A percentile compares a stretch with the other conserved stretches of the same genome.
Evolutionary conservation across 257 asterid species (phyloP).

Genomic region (Solanum gracilifrons): DNA sequence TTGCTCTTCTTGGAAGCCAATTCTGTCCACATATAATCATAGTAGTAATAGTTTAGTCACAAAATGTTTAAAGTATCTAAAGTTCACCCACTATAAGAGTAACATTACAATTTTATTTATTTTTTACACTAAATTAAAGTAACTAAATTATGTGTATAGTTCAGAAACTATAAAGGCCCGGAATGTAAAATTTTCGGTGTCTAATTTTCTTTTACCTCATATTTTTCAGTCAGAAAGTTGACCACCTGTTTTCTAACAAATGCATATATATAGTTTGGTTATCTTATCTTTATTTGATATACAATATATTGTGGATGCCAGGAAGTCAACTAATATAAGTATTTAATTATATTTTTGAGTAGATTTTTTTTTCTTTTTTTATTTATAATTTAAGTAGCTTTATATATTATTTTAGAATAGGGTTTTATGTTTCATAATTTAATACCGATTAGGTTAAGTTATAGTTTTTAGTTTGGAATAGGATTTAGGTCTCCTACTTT

Average conservation of each 20-base stretch:
- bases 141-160: neutral
- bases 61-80: neutral
- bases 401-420: neutral
- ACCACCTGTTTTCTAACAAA: neutral
- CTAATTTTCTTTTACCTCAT: neutral
- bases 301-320: neutral
- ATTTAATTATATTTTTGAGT: too few relatives aligned
- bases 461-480: neutral
- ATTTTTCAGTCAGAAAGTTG: neutral
- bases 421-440: neutral
- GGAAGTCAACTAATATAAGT: too few relatives aligned
- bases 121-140: neutral
- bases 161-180: neutral
- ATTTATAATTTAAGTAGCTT: neutral
- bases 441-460: neutral
- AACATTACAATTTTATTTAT: neutral
- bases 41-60: neutral
- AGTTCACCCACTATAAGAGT: neutral
- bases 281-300: neutral
- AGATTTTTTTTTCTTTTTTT: too few relatives aligned
- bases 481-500: neutral
- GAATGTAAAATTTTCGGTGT: neutral
- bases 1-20: slow-evolving; percentile 2
- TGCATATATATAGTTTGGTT: neutral
- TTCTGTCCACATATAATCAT: neutral